Evolutionary conservation across 805 yeast species (phyloP).

Genomic region (Kluyveromyces lactis): DNA sequence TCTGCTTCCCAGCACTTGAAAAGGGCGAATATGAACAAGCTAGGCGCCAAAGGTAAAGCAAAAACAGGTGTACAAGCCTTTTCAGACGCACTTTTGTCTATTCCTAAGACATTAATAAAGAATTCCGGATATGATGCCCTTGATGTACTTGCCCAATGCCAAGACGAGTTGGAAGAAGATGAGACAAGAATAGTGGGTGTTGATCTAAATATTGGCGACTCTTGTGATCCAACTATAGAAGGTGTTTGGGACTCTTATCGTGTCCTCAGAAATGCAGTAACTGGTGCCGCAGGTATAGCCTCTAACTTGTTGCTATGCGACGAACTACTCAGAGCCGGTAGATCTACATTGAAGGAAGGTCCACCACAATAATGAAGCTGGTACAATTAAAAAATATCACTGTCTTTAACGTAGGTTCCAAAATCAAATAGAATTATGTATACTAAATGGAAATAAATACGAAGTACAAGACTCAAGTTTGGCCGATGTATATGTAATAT

Average conservation of each 20-base stretch:
- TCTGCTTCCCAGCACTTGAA: conserved; percentile 66
- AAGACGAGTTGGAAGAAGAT: conserved; percentile 59
- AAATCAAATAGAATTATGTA: too few relatives aligned
- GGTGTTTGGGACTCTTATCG: conserved; percentile 97
- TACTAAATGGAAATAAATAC: too few relatives aligned
- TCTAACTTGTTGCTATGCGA: conserved; percentile 89
- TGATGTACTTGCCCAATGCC: conserved; percentile 81
- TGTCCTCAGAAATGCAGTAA: conserved; percentile 85
- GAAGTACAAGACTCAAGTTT: too few relatives aligned
- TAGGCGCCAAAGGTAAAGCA: conserved; percentile 70
- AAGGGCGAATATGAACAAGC: conserved; percentile 39
- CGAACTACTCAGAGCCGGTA: conserved; percentile 93
- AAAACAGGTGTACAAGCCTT: conserved; percentile 90
- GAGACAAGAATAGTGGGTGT: conserved; percentile 85
- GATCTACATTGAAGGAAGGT: conserved; percentile 77
- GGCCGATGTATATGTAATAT: too few relatives aligned
- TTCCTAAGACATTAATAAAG: conserved; percentile 87
- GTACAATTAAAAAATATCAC: too few relatives aligned
- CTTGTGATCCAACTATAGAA: conserved; percentile 88
- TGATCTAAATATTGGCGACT: conserved; percentile 85
- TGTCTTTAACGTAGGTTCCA: too few relatives aligned
- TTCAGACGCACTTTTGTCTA: conserved; percentile 81
- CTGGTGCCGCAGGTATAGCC: conserved; percentile 91
- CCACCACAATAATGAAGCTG: conserved; percentile 19
- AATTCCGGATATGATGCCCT: conserved; percentile 92